Evolutionary conservation across 208 protist species (phyloP), one percentile per base, ranked within the genome.

Genomic region (Naegleria lovaniensis): DNA sequence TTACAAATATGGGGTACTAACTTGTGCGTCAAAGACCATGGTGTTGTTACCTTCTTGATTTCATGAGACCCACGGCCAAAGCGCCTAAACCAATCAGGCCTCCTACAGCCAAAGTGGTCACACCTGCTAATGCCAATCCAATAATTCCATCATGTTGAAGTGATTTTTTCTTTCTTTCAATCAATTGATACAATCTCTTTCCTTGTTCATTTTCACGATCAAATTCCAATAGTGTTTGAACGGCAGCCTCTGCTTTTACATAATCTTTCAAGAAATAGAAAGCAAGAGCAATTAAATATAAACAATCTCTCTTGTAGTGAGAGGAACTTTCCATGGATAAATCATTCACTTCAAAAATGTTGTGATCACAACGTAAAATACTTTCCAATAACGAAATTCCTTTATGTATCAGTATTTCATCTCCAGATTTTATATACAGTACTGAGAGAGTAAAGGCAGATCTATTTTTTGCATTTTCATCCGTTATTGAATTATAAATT

Each of bases 291-390:
- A 88, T 88, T 38, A 88, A 58, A 88, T 88, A 88, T 39, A 88
- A 40, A 39, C 39, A 48, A 88, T 88, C 85, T 58, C 85, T 51
- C 41, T 88, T 88, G 22, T 88, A 88, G 38, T 88, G 85, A 38
- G 22, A 25, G 0, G 85, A 51, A 88, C 55, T 58, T 58, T 79
- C 67, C 9, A 29, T 33, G 2, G 9, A 13, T 36, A 36, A 36
- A 36, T 79, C 67, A 36, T 79, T 36, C 58, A 48, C 43, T 48
- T 48, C 43, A 67, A 67, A 67, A 29, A 67, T 67, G 22, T 29
- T 13, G 7, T 33, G 5, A 13, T 79, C 0, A 9, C 25, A 19
- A 36, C 67, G 19, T 36, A 79, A n/a, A 13, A 79, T 36, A 9
- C 4, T 36, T 36, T 29, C 29, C 9, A 79, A 36, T 13, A 79